Conservation (phyloP, 345 rosid species). For the Aurinia saxatilis region DNA sequence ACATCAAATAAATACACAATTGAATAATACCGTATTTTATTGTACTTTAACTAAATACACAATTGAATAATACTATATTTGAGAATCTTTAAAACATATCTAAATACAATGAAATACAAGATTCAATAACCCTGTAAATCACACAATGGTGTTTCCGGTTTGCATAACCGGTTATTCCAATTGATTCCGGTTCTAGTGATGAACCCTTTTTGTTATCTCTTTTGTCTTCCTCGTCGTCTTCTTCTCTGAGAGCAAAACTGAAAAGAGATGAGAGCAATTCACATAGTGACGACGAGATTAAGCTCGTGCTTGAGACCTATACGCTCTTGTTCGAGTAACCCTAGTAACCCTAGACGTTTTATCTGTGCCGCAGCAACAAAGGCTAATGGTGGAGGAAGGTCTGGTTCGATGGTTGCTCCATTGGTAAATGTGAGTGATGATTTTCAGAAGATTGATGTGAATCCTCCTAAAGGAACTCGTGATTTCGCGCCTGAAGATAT, state of each 20-base stretch:
- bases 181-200: too few relatives aligned
- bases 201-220: too few relatives aligned
- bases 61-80: too few relatives aligned
- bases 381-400: slow-evolving; percentile 40
- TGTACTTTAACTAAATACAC: too few relatives aligned
- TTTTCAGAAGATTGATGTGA: slow-evolving; percentile 61
- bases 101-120: too few relatives aligned
- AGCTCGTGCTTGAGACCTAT: slow-evolving; percentile 33
- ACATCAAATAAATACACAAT: too few relatives aligned
- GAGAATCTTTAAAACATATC: too few relatives aligned
- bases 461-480: slow-evolving; percentile 91
- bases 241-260: background rate
- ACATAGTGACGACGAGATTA: slow-evolving; percentile 23
- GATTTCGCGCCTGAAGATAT: slow-evolving; percentile 93
- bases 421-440: slow-evolving; percentile 39
- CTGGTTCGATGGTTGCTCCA: slow-evolving; percentile 52
- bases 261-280: slow-evolving; percentile 24
- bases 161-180: too few relatives aligned
- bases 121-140: too few relatives aligned
- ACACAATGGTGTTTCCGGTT: too few relatives aligned
- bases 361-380: slow-evolving; percentile 35
- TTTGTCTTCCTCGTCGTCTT: too few relatives aligned
- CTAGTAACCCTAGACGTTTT: slow-evolving; percentile 22
- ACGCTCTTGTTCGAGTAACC: slow-evolving; percentile 9
- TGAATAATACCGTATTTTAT: too few relatives aligned